These are phyloP conservation scores for Metschnikowia noctiluminum DNA, from an alignment of 805 yeast genomes.

Conservation along the genomic window DNA sequence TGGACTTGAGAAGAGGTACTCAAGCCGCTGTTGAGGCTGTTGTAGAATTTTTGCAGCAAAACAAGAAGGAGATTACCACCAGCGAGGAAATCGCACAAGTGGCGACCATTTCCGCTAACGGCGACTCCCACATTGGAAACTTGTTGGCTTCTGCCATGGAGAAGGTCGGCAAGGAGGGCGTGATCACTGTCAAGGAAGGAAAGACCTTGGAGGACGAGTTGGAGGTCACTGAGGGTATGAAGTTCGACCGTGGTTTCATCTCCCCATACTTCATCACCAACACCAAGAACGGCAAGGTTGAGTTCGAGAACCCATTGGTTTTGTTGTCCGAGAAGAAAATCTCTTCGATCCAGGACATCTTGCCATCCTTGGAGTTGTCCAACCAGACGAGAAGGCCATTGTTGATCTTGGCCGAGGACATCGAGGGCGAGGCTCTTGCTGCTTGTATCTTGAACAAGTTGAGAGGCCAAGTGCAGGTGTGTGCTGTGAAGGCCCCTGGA, in stretches of 20 bases:
- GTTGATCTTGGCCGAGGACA: conserved; percentile 89
- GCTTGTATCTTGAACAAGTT: conserved; percentile 96
- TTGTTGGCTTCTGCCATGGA: conserved; percentile 95
- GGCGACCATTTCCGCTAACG: conserved; percentile 96
- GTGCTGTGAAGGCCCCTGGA: conserved; percentile 98
- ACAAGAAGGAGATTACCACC: conserved; percentile 92
- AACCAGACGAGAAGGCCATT: conserved; percentile 92
- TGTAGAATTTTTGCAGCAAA: conserved; percentile 72
- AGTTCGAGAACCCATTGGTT: conserved; percentile 88
- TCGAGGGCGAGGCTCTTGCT: conserved; percentile 98
- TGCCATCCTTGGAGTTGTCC: conserved; percentile 90
- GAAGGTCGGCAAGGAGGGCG: conserved; percentile 99
- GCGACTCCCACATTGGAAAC: conserved; percentile 88
- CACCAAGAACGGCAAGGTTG: conserved; percentile 88
- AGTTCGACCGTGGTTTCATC: conserved; percentile 95
- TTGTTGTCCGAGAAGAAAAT: conserved; percentile 90
- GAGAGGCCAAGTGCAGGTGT: conserved; percentile 97
- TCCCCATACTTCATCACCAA: conserved; percentile 96
- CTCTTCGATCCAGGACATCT: conserved; percentile 82
- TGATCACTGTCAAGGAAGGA: conserved; percentile 95
- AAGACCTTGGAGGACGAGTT: conserved; percentile 94
- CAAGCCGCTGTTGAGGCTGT: conserved; percentile 96
- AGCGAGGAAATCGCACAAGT: conserved; percentile 96
- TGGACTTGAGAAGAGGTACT: conserved; percentile 96
- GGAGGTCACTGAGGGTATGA: conserved; percentile 96